Conservation (phyloP, 768 basidiomycete species). For the Tylopilus subfusipes region DNA sequence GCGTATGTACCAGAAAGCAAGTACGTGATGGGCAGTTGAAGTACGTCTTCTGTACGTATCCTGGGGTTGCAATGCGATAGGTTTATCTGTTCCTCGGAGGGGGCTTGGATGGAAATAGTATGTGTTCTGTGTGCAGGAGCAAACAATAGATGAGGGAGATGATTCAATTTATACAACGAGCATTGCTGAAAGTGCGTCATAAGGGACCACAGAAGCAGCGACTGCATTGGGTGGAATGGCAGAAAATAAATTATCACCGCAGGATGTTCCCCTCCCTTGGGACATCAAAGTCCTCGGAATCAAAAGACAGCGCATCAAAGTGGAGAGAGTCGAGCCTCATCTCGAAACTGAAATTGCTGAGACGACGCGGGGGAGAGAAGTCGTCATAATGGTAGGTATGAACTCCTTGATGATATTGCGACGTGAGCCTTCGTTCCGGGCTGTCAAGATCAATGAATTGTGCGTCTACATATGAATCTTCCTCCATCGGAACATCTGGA, state of each 20-base stretch:
- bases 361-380: slow-evolving; percentile 7
- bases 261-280: slow-evolving; percentile 16
- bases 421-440: slow-evolving; percentile 15
- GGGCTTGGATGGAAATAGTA: background rate
- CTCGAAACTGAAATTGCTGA: slow-evolving; percentile 50
- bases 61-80: background rate
- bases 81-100: slow-evolving; percentile 1
- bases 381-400: background rate
- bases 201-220: background rate
- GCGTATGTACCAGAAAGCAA: slow-evolving; percentile 12
- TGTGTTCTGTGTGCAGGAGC: slow-evolving; percentile 1
- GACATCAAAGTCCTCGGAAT: slow-evolving; percentile 50
- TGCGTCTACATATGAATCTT: slow-evolving; percentile 12
- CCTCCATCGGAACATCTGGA: slow-evolving; percentile 21
- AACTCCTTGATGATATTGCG: slow-evolving; percentile 2
- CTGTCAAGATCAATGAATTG: slow-evolving; percentile 19
- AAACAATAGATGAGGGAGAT: background rate
- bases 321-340: slow-evolving; percentile 71
- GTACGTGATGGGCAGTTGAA: slow-evolving; percentile 4
- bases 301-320: slow-evolving; percentile 68
- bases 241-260: slow-evolving; percentile 12
- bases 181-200: background rate
- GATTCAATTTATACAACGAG: slow-evolving; percentile 8
- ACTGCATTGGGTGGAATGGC: background rate
- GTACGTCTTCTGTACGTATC: slow-evolving; percentile 9